Conservation (phyloP, 192 early-diverging fungal species). For the Dispira simplex region DNA sequence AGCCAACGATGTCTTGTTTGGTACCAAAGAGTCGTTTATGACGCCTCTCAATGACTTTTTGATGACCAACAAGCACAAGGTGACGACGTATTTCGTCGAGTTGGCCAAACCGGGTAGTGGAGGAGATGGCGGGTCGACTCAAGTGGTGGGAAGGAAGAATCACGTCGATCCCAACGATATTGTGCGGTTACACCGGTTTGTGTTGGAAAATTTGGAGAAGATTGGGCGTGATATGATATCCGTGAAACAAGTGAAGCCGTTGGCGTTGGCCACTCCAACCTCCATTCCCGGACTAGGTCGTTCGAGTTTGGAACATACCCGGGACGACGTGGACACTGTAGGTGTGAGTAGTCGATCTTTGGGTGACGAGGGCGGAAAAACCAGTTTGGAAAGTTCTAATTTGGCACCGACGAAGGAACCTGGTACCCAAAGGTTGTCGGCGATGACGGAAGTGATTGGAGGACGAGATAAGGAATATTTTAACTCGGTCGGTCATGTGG, state of each 20-base stretch:
- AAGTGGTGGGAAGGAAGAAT: background rate
- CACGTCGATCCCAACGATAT: background rate
- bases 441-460: no score
- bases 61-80: slow-evolving; percentile 60
- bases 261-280: background rate
- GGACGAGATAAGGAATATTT: no score
- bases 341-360: no score
- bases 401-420: no score
- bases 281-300: background rate
- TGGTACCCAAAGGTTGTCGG: no score
- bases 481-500: no score
- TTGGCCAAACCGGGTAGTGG: slow-evolving; percentile 33
- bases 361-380: no score
- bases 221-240: slow-evolving; percentile 44
- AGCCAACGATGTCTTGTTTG: slow-evolving; percentile 91
- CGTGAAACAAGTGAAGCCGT: slow-evolving; percentile 1
- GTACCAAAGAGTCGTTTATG: slow-evolving; percentile 92
- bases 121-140: background rate
- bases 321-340: no score
- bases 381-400: no score
- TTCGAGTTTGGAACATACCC: no score
- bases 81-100: slow-evolving; percentile 62
- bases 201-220: slow-evolving; percentile 51
- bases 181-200: slow-evolving; percentile 33
- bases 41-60: slow-evolving; percentile 80